Evolutionary conservation across 108 stramenopile species (phyloP).

Genomic region (Seminavis robusta): DNA sequence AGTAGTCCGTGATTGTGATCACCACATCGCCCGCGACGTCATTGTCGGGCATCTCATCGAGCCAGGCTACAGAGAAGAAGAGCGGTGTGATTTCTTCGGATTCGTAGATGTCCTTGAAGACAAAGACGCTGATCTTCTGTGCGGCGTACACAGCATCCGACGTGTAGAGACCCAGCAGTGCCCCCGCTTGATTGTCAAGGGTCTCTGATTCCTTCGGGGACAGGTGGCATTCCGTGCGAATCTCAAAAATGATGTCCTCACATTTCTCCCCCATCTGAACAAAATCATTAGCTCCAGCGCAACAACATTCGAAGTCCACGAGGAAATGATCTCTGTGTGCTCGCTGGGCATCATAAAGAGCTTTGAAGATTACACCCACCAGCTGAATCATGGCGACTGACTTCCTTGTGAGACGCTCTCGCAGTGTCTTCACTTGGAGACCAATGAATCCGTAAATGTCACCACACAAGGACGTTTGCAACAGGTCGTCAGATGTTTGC

Average conservation of each 20-base stretch:
- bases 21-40: slow-evolving; percentile 78
- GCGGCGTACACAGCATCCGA: slow-evolving; percentile 83
- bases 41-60: slow-evolving; percentile 63
- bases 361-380: slow-evolving; percentile 73
- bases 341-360: slow-evolving; percentile 70
- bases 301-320: slow-evolving; percentile 78
- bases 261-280: slow-evolving; percentile 84
- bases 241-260: slow-evolving; percentile 69
- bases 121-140: slow-evolving; percentile 69
- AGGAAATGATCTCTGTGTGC: slow-evolving; percentile 60
- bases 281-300: slow-evolving; percentile 85
- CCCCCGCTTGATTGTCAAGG: slow-evolving; percentile 65
- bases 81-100: slow-evolving; percentile 52
- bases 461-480: slow-evolving; percentile 78
- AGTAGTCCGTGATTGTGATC: slow-evolving; percentile 79
- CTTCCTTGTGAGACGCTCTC: slow-evolving; percentile 68
- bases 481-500: slow-evolving; percentile 74
- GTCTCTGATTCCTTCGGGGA: slow-evolving; percentile 44
- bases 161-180: slow-evolving; percentile 69
- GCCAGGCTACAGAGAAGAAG: slow-evolving; percentile 72
- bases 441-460: slow-evolving; percentile 82
- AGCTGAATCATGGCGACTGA: slow-evolving; percentile 80
- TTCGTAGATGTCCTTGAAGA: slow-evolving; percentile 83
- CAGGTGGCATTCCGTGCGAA: slow-evolving; percentile 63
- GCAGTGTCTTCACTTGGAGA: slow-evolving; percentile 79